Conservation (phyloP, 2,329 filamentous ascomycete genomes). For the Xylaria polymorpha region DNA sequence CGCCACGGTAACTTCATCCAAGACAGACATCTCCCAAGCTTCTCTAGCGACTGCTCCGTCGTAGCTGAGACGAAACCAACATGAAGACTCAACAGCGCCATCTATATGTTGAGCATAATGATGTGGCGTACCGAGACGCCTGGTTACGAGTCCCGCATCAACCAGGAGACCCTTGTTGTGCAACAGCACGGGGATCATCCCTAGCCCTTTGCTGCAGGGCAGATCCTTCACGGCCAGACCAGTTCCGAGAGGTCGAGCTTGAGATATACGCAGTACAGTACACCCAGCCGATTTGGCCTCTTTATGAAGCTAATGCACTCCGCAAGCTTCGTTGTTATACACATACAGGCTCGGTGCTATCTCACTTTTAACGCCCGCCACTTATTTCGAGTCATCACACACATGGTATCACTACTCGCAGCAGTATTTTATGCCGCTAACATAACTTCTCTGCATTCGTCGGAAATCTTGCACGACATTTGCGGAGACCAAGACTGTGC, state of each 20-base stretch:
- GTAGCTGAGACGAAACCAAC: slow-evolving; percentile 5
- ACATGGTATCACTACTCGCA: slow-evolving; percentile 2
- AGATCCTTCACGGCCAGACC: slow-evolving; percentile 34
- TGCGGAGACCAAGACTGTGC: background rate
- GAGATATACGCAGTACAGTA: background rate
- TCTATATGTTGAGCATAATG: slow-evolving; percentile 18
- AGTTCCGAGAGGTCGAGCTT: slow-evolving; percentile 29
- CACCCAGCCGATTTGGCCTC: slow-evolving; percentile 18
- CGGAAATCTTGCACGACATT: slow-evolving; percentile 4
- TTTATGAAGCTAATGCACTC: slow-evolving; percentile 13
- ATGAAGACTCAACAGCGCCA: slow-evolving; percentile 12
- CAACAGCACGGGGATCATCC: slow-evolving; percentile 31
- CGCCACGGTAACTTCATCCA: slow-evolving; percentile 13
- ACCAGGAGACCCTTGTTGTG: slow-evolving; percentile 31
- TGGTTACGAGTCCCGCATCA: slow-evolving; percentile 32
- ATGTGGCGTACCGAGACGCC: slow-evolving; percentile 18
- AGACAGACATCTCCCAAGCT: slow-evolving; percentile 3
- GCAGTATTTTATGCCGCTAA: slow-evolving; percentile 1
- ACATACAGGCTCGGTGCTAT: slow-evolving; percentile 2
- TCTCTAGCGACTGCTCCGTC: background rate
- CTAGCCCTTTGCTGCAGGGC: slow-evolving; percentile 35
- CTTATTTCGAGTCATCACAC: background rate
- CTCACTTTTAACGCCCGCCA: background rate
- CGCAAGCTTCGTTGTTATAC: slow-evolving; percentile 20
- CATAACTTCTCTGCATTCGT: background rate